Base-by-base conservation (phyloP, 768 basidiomycete species). In the Infundibulicybe gibba region DNA sequence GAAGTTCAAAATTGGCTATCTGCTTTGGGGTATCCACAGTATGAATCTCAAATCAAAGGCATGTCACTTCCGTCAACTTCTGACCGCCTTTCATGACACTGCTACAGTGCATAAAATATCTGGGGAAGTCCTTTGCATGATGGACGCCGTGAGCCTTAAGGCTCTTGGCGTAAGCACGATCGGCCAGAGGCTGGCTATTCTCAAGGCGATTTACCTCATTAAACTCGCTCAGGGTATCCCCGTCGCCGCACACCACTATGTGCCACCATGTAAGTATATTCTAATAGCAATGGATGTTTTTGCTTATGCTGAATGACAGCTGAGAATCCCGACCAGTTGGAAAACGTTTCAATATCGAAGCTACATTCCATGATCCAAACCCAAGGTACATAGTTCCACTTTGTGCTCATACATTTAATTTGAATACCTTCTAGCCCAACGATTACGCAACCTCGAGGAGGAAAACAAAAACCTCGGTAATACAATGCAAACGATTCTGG, bases 201-300 rank as follows among this genome's bases (percentile, higher is more conserved):
- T 98, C 62, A 94, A 93, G 65, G 86, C 88, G 41, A 83, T 97
- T 48, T 98, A 97, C 69, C 81, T 82, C 44, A 71, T 90, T 57
- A 99, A 99, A 72, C 67, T 94, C 43, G 81, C 82, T 1, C 79
- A 94, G 59, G 83, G 83, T 51, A 73, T 99, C 43, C 82, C 88
- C 32, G 83, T 94, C 54, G 90, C 91, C 49, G 70, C 85, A 33
- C 86, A 88, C 52, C 79, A 90, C 56, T 97, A 92, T 62, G 79
- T 94, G 12, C 93, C 94, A 8, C 90, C 91, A 48, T 94, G 93
- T 92, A 59, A 58, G 90, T 70, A 40, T 17, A 40, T 37, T 35
- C 44, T 40, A 30, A 38, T 43, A 21, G 35, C 15, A 17, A 32
- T 34, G n/a, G 20, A 31, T 17, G 13, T 39, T 15, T 21, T 14